Evolutionary conservation across 2,329 filamentous ascomycete species (phyloP).

Genomic region (Fusarium sarcochroum): DNA sequence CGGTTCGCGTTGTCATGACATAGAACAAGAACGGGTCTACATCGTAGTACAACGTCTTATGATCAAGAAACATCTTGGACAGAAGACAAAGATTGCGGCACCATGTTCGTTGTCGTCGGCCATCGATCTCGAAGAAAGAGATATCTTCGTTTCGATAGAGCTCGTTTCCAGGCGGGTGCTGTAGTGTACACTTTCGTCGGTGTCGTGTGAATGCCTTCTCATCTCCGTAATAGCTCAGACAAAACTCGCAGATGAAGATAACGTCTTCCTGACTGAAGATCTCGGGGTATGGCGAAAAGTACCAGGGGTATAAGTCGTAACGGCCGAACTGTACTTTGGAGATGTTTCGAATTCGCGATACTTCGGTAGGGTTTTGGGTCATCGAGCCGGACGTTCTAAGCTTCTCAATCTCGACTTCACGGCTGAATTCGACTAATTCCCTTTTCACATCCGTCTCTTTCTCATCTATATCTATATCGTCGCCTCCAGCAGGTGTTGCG

Average conservation of each 20-base stretch:
- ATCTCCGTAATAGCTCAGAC: constrained; percentile 90
- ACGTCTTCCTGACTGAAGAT: constrained; percentile 89
- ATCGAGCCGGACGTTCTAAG: constrained; percentile 94
- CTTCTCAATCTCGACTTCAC: constrained; percentile 96
- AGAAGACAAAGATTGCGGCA: constrained; percentile 95
- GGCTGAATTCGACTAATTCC: constrained; percentile 73
- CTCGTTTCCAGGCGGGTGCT: constrained; percentile 96
- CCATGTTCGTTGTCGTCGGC: constrained; percentile 92
- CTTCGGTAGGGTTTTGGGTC: constrained; percentile 98
- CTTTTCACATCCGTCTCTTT: constrained; percentile 61
- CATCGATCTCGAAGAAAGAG: constrained; percentile 98
- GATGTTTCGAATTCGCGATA: constrained; percentile 95
- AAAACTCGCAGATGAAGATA: constrained; percentile 98
- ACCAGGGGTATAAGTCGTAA: constrained; percentile 96
- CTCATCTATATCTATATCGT: constrained; percentile 71
- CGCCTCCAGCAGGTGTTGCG: constrained; percentile 60
- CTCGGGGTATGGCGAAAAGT: constrained; percentile 97
- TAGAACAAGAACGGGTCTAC: constrained; percentile 99
- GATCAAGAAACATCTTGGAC: constrained; percentile 96
- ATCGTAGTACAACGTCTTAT: constrained; percentile 99
- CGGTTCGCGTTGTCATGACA: constrained; percentile 92
- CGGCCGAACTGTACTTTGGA: constrained; percentile 94
- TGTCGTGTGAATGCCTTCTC: constrained; percentile 87
- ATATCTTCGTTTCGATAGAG: constrained; percentile 96
- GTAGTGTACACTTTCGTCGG: constrained; percentile 88